A percentile compares a stretch with the other conserved stretches of the same genome.
These are phyloP conservation scores for Rhodofomes roseus DNA, from an alignment of 1,284 basidiomycete genomes.

Conservation along the genomic window DNA sequence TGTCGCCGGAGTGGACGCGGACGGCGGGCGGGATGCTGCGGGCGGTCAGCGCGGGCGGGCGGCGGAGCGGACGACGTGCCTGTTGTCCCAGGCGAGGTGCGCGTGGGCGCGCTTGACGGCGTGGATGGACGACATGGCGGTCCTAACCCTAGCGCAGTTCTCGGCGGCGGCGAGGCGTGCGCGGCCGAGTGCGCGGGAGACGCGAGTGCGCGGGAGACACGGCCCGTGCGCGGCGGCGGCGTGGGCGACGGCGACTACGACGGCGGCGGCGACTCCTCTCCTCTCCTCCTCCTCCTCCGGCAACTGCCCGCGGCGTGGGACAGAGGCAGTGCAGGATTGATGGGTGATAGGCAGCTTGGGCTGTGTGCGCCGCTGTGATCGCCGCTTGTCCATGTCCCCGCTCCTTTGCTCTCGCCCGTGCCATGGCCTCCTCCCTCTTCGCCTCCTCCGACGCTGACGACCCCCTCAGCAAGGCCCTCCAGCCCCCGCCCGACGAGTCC, in stretches of 20 bases:
- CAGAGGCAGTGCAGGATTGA: neutral
- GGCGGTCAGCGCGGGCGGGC: neutral
- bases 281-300: no score
- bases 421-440: constrained; percentile 4
- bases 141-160: constrained; percentile 4
- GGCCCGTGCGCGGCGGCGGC: no score
- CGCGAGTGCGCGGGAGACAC: no score
- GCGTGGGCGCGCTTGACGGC: constrained; percentile 44
- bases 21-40: constrained; percentile 48
- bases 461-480: constrained; percentile 29
- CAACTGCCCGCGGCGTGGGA: neutral
- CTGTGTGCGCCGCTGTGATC: neutral
- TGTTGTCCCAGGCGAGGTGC: constrained; percentile 58
- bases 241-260: neutral
- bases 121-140: constrained; percentile 48
- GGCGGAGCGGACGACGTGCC: constrained; percentile 28
- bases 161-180: no score
- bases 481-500: constrained; percentile 41
- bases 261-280: neutral
- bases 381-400: neutral
- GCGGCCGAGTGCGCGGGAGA: no score
- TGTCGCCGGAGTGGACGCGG: constrained; percentile 48
- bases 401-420: neutral
- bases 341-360: neutral
- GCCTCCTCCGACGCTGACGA: constrained; percentile 26